Conservation (phyloP, 2,329 filamentous ascomycete genomes). For the Claviceps africana region DNA sequence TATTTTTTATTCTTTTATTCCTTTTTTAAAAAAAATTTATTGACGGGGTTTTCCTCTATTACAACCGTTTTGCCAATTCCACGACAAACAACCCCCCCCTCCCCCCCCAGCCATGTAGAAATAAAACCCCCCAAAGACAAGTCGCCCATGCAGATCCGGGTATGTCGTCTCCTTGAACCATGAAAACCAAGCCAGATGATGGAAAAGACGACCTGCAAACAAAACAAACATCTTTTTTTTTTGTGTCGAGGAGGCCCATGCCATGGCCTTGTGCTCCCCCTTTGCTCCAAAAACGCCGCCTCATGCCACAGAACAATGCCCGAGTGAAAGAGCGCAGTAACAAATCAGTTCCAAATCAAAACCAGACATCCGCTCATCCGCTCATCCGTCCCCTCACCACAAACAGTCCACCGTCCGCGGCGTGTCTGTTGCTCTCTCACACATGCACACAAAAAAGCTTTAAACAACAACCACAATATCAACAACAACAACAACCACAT, state of each 20-base stretch:
- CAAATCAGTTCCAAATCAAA: background rate
- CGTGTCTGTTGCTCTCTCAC: too few species aligned
- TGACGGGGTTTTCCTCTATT: background rate
- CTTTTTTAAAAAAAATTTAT: too few species aligned
- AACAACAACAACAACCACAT: background rate
- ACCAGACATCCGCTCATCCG: background rate
- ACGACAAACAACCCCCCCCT: background rate
- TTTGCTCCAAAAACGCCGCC: conserved; percentile 13
- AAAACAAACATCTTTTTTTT: background rate
- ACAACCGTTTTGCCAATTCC: background rate
- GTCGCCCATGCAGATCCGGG: conserved; percentile 14
- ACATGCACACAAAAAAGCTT: background rate
- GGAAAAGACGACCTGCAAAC: background rate
- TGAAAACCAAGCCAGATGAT: background rate
- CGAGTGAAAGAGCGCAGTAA: conserved; percentile 6
- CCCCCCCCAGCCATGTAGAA: conserved; percentile 1
- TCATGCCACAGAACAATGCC: conserved; percentile 13
- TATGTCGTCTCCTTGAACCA: conserved; percentile 13
- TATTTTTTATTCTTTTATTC: too few species aligned
- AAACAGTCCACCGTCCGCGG: background rate
- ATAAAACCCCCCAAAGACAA: conserved; percentile 9
- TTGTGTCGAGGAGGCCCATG: conserved; percentile 6
- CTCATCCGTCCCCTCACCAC: background rate
- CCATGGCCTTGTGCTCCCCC: conserved; percentile 10
- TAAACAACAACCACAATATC: background rate